These are phyloP conservation scores for Brasenia schreberi DNA, from an alignment of 164 flowering plant genomes.

Conservation along the genomic window DNA sequence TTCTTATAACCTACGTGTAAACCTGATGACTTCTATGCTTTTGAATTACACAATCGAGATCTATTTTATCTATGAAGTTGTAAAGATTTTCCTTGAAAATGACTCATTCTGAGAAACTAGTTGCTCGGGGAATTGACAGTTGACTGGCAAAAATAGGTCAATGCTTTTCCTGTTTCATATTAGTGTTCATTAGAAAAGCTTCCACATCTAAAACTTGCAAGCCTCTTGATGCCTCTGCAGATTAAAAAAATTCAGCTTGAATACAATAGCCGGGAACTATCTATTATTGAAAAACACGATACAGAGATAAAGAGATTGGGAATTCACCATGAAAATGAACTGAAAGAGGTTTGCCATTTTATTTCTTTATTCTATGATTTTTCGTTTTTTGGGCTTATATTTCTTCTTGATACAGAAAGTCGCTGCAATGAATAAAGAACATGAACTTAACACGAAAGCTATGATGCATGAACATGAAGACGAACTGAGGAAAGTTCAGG, in stretches of 20 bases:
- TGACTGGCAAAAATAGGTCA: no score
- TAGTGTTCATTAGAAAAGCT: neutral
- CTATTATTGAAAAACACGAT: slow-evolving; percentile 33
- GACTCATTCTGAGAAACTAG: no score
- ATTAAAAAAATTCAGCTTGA: slow-evolving; percentile 44
- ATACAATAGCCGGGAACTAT: slow-evolving; percentile 34
- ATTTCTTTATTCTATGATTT: neutral
- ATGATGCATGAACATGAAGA: slow-evolving; percentile 64
- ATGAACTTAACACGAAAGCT: slow-evolving; percentile 59
- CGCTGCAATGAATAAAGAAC: slow-evolving; percentile 40
- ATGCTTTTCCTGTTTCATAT: neutral
- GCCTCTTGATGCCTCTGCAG: slow-evolving; percentile 18
- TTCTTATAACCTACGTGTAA: no score
- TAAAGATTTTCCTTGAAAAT: no score
- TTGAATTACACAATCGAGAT: no score
- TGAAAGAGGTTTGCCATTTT: slow-evolving; percentile 52
- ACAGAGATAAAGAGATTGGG: slow-evolving; percentile 46
- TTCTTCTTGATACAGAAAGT: slow-evolving; percentile 33
- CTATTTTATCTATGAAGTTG: no score
- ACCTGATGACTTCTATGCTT: no score
- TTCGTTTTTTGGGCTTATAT: neutral
- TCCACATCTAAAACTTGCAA: neutral
- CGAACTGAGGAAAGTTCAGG: slow-evolving; percentile 55
- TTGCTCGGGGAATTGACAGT: no score
- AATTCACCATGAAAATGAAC: slow-evolving; percentile 55